These are phyloP conservation scores for Clarireedia paspali DNA, from an alignment of 2,329 filamentous ascomycete species.

Conservation along the genomic window DNA sequence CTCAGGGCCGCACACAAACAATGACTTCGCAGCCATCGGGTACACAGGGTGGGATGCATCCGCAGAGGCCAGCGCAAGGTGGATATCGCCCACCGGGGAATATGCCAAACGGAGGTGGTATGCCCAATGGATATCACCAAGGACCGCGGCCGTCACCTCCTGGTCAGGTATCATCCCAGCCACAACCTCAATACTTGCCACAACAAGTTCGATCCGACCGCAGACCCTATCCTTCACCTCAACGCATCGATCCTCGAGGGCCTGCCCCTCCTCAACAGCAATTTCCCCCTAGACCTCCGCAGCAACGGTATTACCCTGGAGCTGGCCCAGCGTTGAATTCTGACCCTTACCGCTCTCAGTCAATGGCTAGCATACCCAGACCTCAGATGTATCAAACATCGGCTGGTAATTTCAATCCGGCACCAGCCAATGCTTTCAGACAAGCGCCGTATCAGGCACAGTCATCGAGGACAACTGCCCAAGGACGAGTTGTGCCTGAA, in stretches of 20 bases:
- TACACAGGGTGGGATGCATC: conserved; percentile 39
- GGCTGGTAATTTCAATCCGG: conserved; percentile 53
- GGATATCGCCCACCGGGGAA: conserved; percentile 21
- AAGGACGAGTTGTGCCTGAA: conserved; percentile 86
- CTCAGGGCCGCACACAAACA: conserved; percentile 68
- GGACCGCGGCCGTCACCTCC: conserved; percentile 32
- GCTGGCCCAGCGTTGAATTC: conserved; percentile 64
- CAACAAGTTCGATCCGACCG: conserved; percentile 56
- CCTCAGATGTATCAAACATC: conserved; percentile 64
- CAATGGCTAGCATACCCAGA: conserved; percentile 69
- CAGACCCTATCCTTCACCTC: conserved; percentile 60
- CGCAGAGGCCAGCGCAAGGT: conserved; percentile 35
- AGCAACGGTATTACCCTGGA: conserved; percentile 53
- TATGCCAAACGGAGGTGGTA: conserved; percentile 25
- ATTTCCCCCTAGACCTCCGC: conserved; percentile 38
- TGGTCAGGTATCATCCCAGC: conserved; percentile 34
- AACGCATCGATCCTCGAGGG: conserved; percentile 29
- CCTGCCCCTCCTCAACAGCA: conserved; percentile 33
- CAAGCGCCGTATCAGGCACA: conserved; percentile 63
- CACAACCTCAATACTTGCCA: conserved; percentile 50
- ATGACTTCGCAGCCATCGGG: conserved; percentile 42
- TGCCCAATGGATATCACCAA: conserved; percentile 43
- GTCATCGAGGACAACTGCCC: conserved; percentile 75
- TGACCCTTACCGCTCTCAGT: conserved; percentile 87
- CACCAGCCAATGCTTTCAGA: conserved; percentile 68